A percentile compares a stretch with the other conserved stretches of the same genome.
Conservation (phyloP, 345 rosid species). For the Gossypium rotundifolium region DNA sequence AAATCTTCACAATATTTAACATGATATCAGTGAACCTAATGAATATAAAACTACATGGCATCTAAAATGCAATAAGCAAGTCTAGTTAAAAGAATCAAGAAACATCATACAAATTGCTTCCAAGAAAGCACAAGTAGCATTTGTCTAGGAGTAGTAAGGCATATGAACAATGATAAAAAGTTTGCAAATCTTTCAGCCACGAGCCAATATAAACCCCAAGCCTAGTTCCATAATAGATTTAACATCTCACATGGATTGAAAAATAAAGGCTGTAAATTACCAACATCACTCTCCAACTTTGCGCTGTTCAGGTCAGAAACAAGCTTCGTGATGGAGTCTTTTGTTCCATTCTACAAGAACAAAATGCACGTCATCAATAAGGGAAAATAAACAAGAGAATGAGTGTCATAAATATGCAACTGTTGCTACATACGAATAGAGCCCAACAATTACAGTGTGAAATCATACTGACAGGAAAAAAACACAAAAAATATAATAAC, state of each 20-base stretch:
- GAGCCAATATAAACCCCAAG: constrained; percentile 4
- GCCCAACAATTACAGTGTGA: not conserved
- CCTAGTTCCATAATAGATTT: not conserved
- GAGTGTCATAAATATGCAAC: constrained; percentile 6
- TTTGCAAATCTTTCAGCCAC: not conserved
- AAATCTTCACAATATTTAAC: not conserved
- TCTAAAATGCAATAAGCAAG: not conserved
- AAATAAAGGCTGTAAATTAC: constrained; percentile 34
- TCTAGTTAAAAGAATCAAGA: not conserved
- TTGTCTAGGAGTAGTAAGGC: not conserved
- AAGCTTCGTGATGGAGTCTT: constrained; percentile 82
- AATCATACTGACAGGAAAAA: not conserved
- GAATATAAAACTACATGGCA: not conserved
- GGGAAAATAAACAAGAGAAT: constrained; percentile 11
- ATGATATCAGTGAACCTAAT: not conserved
- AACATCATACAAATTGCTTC: not conserved
- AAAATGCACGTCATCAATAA: not conserved
- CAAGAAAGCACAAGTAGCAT: not conserved
- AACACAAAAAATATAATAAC: not conserved
- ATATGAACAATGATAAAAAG: not conserved
- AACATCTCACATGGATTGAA: not conserved
- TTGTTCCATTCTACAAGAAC: constrained; percentile 72
- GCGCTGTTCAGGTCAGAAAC: constrained; percentile 81
- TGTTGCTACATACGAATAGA: not conserved
- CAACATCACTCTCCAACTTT: constrained; percentile 84